Evolutionary conservation across 1,284 basidiomycete species (phyloP), one percentile per base, ranked within the genome.

Genomic region (Polyporus tsugae): DNA sequence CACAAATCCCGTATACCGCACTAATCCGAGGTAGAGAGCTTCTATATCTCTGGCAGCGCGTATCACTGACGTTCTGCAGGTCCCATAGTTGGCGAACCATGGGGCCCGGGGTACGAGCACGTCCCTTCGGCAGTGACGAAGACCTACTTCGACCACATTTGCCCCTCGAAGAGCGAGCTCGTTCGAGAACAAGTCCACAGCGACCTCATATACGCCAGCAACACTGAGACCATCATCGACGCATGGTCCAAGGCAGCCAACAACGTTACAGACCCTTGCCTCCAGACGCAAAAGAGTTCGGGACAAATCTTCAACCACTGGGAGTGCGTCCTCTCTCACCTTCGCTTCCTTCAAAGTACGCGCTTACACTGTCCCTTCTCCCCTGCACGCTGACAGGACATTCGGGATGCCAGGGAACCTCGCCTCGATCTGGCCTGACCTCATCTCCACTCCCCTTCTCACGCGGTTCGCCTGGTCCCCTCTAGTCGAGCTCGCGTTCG

Each of bases 1-100:
- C 86, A 0, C 81, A 82, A 4, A 85, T 91, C 44, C 90, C 91
- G 0, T 76, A 91, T 35, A 87, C 88, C 39, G 87, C 87, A 0
- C 85, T 90, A 65, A 79, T 91, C n/a, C 82, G 84, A 0, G 89
- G 78, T 78, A 57, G 4, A 10, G 17, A 6, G n/a, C 4, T 46
- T 25, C 11, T 35, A 11, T 11, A 1, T 7, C 17, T 19, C 7
- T 46, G 13, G 52, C 29, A 17, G 29, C 6, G 4, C 29, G 15
- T 13, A 17, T 9, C 7, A 38, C 25, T 33, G 9, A 42, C 11
- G 4, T 6, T 33, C 10, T 1, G 22, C 53, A 79, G 84, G 84
- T 19, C 80, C 83, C 0, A 77, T 80, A 44, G 82, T 83, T 1
- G 84, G 84, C 75, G 80, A 36, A 57, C 74, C 63, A 72, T 82